phyloP scores from a whole-genome alignment of 192 early-diverging fungal genomes.

The Rhizoclosmatium sp. region DNA sequence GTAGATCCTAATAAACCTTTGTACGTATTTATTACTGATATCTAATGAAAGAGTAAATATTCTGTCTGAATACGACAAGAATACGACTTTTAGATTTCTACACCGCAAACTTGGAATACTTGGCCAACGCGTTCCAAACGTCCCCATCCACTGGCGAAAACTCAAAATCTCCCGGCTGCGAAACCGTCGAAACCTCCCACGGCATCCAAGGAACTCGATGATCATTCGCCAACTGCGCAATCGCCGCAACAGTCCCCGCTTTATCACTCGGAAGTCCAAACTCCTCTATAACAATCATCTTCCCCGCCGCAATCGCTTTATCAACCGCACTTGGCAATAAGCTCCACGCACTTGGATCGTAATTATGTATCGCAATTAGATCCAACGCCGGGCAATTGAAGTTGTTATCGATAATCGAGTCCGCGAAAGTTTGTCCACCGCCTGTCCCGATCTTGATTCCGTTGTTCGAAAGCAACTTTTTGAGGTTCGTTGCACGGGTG shows the following conservation, averaged over 20 bases:
- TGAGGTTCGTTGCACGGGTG: slow-evolving; percentile 23
- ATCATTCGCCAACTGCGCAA: neutral
- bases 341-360: neutral
- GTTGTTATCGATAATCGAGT: slow-evolving; percentile 12
- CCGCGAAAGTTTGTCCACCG: slow-evolving; percentile 7
- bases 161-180: neutral
- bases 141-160: neutral
- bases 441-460: slow-evolving; percentile 4
- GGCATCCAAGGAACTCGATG: neutral
- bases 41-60: too few species aligned
- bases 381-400: slow-evolving; percentile 32
- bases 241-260: neutral
- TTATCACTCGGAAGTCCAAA: neutral
- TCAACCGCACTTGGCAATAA: too few species aligned
- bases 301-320: neutral
- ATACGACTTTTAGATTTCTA: too few species aligned
- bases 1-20: too few species aligned
- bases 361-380: slow-evolving; percentile 32
- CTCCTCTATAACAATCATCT: neutral
- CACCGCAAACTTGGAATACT: neutral
- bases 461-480: neutral
- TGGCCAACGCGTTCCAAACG: neutral
- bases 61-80: too few species aligned
- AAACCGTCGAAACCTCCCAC: neutral
- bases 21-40: too few species aligned